Percentiles rank a stretch among this genome's conserved stretches.
Evolutionary conservation across 805 yeast species (phyloP).

Genomic region (Ogataea siamensis): DNA sequence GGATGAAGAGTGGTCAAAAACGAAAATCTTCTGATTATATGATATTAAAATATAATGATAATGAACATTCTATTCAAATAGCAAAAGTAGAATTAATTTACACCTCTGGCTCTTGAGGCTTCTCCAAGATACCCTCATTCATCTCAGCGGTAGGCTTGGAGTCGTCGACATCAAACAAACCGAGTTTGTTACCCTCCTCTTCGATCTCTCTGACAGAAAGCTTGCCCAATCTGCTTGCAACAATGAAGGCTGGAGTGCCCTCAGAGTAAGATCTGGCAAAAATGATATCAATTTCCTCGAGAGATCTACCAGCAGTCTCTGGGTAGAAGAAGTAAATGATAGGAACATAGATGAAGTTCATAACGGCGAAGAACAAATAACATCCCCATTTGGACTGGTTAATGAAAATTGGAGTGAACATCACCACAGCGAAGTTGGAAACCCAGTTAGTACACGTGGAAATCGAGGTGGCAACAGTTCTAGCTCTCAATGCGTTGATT

Average conservation of each 20-base stretch:
- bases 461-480: constrained; percentile 65
- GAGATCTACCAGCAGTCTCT: constrained; percentile 72
- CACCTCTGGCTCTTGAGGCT: constrained; percentile 5
- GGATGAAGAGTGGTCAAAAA: constrained; percentile 66
- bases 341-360: constrained; percentile 61
- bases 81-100: constrained; percentile 2
- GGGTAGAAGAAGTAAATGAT: constrained; percentile 68
- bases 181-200: constrained; percentile 56
- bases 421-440: constrained; percentile 64
- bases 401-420: constrained; percentile 62
- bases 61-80: constrained; percentile 4
- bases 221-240: constrained; percentile 62
- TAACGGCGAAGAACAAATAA: constrained; percentile 64
- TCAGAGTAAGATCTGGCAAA: constrained; percentile 60
- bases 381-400: constrained; percentile 57
- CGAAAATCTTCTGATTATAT: not conserved
- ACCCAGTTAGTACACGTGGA: constrained; percentile 70
- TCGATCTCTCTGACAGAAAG: constrained; percentile 57
- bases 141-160: constrained; percentile 15
- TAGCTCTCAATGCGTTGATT: constrained; percentile 61
- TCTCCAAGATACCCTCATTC: constrained; percentile 13
- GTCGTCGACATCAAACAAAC: constrained; percentile 38
- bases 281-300: constrained; percentile 74
- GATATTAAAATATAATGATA: too few relatives aligned
- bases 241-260: constrained; percentile 56